Evolutionary conservation across 164 flowering plant species (phyloP), one percentile per base, ranked within the genome.

Genomic region (Magnolia kwangsiensis): DNA sequence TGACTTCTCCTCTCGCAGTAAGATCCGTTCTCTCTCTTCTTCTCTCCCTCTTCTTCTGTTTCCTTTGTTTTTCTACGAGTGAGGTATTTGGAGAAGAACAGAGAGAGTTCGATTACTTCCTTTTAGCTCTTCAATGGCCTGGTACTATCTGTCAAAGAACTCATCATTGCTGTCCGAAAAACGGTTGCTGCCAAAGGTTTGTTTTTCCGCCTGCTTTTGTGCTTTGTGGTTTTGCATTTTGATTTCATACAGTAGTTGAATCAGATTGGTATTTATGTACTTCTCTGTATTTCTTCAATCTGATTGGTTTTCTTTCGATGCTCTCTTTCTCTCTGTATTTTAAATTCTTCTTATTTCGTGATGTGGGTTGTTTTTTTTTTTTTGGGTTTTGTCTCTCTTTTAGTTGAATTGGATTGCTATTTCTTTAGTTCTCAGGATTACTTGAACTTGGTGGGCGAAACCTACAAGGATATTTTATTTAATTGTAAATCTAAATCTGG

Each of bases 41-140:
- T 19, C 31, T 29, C 50, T 29, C n/a, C 31, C 19, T 63, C 4
- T 71, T 49, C 45, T 65, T 51, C 59, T 67, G 20, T 50, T 49
- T 63, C 14, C 21, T 59, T 71, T 76, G 31, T 2, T 45, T 72
- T 6, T 37, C n/a, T 31, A 31, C 16, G 11, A 37, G 49, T 51
- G 9, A 58, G 19, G 51, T 2, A 16, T 21, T 49, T 20, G 78
- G 31, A 61, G 77, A 75, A 29, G 72, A 31, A 37, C 27, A 75
- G 67, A 58, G 51, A 55, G 78, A 75, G 79, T 91, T 91, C 77
- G 93, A 88, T 84, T 90, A 87, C 86, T 91, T 90, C 79, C 79
- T 58, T 63, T 79, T 90, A 49, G 78, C 92, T 67, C 90, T 91
- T 51, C 93, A 84, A 77, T 91, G 96, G 93, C 92, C 93, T 3